Conservation (phyloP, 768 basidiomycete genomes). For the Podaxis carcinomalis region DNA sequence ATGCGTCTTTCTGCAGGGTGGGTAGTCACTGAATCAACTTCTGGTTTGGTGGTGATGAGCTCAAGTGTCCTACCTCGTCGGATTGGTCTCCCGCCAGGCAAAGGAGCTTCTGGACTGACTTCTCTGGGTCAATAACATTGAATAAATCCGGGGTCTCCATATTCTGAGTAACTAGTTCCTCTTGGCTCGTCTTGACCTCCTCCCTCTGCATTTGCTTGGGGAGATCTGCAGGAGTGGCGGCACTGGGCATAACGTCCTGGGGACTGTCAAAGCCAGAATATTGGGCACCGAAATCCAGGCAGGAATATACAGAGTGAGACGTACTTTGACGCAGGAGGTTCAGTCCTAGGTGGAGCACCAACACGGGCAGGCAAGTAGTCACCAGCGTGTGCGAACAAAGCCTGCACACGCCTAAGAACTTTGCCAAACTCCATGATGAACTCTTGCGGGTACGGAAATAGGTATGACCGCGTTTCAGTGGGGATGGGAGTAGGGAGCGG, state of each 20-base stretch:
- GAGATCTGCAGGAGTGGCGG: neutral
- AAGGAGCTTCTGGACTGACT: neutral
- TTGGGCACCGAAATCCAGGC: neutral
- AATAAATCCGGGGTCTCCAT: neutral
- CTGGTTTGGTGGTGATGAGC: neutral
- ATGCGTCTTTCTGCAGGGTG: neutral
- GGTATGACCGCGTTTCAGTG: neutral
- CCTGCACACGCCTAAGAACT: neutral
- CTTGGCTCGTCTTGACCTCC: neutral
- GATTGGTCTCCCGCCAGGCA: neutral
- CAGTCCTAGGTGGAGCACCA: neutral
- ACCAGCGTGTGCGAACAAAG: neutral
- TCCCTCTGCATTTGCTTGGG: neutral
- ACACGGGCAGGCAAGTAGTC: neutral
- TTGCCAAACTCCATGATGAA: neutral
- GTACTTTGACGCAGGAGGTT: neutral
- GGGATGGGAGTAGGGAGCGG: neutral
- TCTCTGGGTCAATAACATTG: neutral
- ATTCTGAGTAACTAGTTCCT: neutral
- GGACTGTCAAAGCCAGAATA: neutral
- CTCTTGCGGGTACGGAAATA: neutral
- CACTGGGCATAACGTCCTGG: neutral
- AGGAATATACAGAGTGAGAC: neutral
- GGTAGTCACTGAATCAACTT: neutral
- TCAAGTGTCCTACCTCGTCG: neutral